phyloP scores from a whole-genome alignment of 768 basidiomycete genomes.

The Dictyophora rubrovolvata region DNA sequence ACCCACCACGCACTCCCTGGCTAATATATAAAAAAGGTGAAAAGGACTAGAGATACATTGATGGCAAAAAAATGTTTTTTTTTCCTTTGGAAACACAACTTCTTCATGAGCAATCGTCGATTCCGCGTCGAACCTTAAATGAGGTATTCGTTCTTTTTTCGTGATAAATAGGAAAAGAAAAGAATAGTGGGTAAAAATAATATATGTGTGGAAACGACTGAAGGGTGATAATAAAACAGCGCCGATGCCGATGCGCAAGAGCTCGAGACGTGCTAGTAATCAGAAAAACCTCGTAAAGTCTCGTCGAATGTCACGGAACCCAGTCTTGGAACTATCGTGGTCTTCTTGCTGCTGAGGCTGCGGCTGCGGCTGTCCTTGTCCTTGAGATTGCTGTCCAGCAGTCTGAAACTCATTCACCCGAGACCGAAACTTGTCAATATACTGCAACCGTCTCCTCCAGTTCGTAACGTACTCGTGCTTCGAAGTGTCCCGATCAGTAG shows the following conservation, averaged over 20 bases:
- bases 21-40: no score
- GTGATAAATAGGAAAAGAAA: no score
- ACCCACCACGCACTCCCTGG: no score
- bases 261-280: not conserved
- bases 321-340: not conserved
- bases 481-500: constrained; percentile 60
- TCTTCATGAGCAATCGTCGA: no score
- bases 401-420: not conserved
- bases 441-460: constrained; percentile 73
- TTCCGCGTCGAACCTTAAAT: no score
- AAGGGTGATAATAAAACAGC: not conserved
- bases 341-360: not conserved
- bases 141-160: no score
- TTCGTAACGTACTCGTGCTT: constrained; percentile 78
- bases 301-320: not conserved
- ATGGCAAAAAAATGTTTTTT: no score
- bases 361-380: not conserved
- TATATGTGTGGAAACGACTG: not conserved
- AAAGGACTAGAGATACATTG: no score
- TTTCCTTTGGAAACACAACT: no score
- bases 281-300: constrained; percentile 7
- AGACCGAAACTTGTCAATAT: constrained; percentile 57
- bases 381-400: not conserved
- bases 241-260: not conserved
- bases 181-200: no score